Evolutionary conservation across 1,139 yeast species (phyloP), one percentile per base, ranked within the genome.

Genomic region (Saccharomyces hybrid): DNA sequence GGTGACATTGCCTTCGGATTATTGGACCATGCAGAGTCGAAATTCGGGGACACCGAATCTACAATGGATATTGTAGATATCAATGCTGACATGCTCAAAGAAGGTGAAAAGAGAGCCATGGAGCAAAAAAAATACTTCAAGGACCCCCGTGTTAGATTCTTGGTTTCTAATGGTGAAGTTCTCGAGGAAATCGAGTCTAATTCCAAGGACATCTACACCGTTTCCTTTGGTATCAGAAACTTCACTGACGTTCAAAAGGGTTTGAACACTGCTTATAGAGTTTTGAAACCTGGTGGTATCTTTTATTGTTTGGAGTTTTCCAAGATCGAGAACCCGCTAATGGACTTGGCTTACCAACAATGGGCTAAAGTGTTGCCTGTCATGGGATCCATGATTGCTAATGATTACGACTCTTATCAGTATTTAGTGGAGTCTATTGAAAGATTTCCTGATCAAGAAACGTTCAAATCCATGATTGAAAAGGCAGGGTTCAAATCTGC

Each of bases 1-100:
- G 99, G 99, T 49, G 99, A 93, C 69, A 91, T 93, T 72, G 99
- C 99, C 1, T 90, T 90, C 73, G 95, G 99, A 5, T 79, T 95
- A 58, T 76, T 93, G 60, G 97, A 91, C 64, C 96, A 93, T 69
- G 98, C 98, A 9, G 84, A 87, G 60, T 73, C 78, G 51, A 82
- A 83, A 60, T 89, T 83, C 69, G 85, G 87, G 53, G 99, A 93
- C 73, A 78, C 74, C 50, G 76, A 78, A 59, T 83, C 91, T 41
- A 81, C 84, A 28, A 95, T 93, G 93, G 89, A 93, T 19, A 82
- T 93, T 54, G 96, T 91, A 5, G 99, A 93, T 72, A 93, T 93
- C 72, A 93, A 93, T 68, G 84, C 96, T 2, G 98, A 93, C 69
- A 93, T 93, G 99, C 80, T 93, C 67, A 80, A 78, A 53, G 99